Evolutionary conservation across 2,329 filamentous ascomycete species (phyloP).

Genomic region (Rugonectria rugulosa): DNA sequence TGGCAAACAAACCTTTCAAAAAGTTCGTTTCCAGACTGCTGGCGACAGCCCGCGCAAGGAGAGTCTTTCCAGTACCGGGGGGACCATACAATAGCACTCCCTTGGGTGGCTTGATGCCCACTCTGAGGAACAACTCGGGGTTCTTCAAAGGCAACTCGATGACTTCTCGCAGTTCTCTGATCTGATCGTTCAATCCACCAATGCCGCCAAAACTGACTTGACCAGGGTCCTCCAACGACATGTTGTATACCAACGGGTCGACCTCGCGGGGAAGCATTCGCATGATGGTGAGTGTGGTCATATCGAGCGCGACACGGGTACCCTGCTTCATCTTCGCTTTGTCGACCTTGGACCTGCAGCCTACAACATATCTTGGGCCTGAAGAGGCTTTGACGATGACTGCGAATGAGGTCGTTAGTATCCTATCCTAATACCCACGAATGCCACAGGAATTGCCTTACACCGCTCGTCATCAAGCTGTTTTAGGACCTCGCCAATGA

Average conservation of each 20-base stretch:
- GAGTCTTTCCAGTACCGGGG: slow-evolving; percentile 95
- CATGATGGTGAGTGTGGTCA: slow-evolving; percentile 99
- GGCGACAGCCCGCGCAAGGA: slow-evolving; percentile 92
- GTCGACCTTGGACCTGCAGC: slow-evolving; percentile 98
- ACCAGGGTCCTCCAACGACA: slow-evolving; percentile 97
- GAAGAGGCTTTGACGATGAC: slow-evolving; percentile 99
- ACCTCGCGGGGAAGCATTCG: slow-evolving; percentile 99
- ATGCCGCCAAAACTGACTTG: slow-evolving; percentile 98
- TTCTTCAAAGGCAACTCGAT: slow-evolving; percentile 99
- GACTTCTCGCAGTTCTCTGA: slow-evolving; percentile 94
- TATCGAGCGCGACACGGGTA: slow-evolving; percentile 95
- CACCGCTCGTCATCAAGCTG: slow-evolving; percentile 99
- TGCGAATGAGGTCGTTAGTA: slow-evolving; percentile 48
- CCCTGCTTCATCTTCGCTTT: slow-evolving; percentile 98
- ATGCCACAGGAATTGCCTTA: slow-evolving; percentile 54
- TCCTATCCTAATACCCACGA: slow-evolving; percentile 17
- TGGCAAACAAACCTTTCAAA: slow-evolving; percentile 75
- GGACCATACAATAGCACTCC: slow-evolving; percentile 96
- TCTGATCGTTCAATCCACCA: slow-evolving; percentile 97
- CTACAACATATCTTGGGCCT: slow-evolving; percentile 96
- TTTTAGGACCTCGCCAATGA: slow-evolving; percentile 98
- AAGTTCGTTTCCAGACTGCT: slow-evolving; percentile 98
- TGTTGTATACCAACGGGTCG: slow-evolving; percentile 98
- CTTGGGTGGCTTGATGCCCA: slow-evolving; percentile 99
- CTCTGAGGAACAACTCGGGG: slow-evolving; percentile 93